Conservation (phyloP, 371 early-diverging fungal genomes). For the Mucor piriformis region DNA sequence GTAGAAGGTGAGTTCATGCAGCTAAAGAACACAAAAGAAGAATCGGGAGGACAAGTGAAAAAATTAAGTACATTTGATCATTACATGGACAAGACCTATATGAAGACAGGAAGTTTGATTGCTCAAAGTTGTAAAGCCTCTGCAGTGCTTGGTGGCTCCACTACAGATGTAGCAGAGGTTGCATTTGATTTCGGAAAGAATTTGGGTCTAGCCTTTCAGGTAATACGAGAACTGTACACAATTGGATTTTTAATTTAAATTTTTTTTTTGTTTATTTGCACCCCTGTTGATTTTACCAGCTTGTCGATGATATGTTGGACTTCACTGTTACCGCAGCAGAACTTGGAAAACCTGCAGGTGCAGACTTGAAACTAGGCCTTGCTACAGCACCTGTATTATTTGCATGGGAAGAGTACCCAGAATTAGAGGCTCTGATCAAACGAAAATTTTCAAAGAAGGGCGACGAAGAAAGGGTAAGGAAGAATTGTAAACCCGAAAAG, state of each 20-base stretch:
- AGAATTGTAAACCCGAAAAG: neutral
- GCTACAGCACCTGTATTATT: conserved; percentile 92
- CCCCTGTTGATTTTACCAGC: conserved; percentile 43
- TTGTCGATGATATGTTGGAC: conserved; percentile 93
- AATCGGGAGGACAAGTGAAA: conserved; percentile 24
- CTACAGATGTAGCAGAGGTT: conserved; percentile 69
- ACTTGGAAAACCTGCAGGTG: conserved; percentile 70
- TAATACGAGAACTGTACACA: conserved; percentile 26
- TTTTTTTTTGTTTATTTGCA: neutral
- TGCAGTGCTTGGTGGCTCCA: conserved; percentile 82
- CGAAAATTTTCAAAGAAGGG: conserved; percentile 76
- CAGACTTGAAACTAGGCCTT: conserved; percentile 10
- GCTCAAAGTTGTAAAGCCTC: conserved; percentile 92
- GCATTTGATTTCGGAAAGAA: conserved; percentile 87
- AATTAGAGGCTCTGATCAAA: conserved; percentile 82
- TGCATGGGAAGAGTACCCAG: conserved; percentile 90
- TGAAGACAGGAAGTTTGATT: conserved; percentile 95
- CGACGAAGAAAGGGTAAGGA: conserved; percentile 10
- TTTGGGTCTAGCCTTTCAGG: conserved; percentile 94
- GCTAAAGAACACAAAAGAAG: conserved; percentile 69
- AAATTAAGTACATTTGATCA: conserved; percentile 56
- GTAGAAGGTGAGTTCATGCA: conserved; percentile 98
- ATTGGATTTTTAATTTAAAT: no score
- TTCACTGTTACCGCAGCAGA: conserved; percentile 80
- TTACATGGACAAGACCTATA: conserved; percentile 92